Base-by-base conservation (phyloP, 768 basidiomycete genomes). In the Leccinum uliginosum region DNA sequence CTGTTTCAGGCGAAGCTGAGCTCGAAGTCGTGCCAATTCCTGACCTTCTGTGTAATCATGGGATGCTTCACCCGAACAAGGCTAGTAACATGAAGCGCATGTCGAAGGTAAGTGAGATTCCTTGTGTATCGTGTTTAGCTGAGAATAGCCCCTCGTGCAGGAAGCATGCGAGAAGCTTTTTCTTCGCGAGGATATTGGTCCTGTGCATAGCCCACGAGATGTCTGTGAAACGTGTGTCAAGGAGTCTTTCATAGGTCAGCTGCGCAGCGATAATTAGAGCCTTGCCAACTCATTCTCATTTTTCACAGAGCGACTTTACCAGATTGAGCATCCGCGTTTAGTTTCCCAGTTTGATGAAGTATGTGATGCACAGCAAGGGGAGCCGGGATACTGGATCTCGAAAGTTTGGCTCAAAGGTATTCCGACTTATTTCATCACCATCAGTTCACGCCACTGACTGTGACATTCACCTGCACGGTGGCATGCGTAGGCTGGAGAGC, bases 391-490 rank as follows among this genome's bases (percentile, higher is more conserved):
- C 67, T 90, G 86, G 85, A 82, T 93, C 64, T 93, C 91, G 0
- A 91, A 86, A 66, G 68, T 73, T 6, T 93, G 92, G 92, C 68
- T 88, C 4, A 87, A 80, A 80, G 91, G 91, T 87, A 56, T 45
- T 60, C 35, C 54, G 34, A 8, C 45, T 23, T 27, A 50, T 57
- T 57, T 49, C 5, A 57, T 63, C 59, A 44, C 14, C 59, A 58
- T 56, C 40, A 29, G 8, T 45, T 59, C 34, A 34, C 40, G 27
- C 54, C 57, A 56, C 53, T 64, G 38, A 67, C 47, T 11, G 19
- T 8, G 38, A 48, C 54, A 57, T 48, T 58, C 29, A 55, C 34
- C 43, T 19, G n/a, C 32, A 52, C 2, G 53, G 55, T 60, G 52
- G 51, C 48, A 51, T 59, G 46, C 6, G 56, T 32, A 93, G 92